Percentiles rank a stretch among this genome's conserved stretches.
These are phyloP conservation scores for Peronospora destructor DNA, from an alignment of 352 stramenopile genomes.

Conservation along the genomic window DNA sequence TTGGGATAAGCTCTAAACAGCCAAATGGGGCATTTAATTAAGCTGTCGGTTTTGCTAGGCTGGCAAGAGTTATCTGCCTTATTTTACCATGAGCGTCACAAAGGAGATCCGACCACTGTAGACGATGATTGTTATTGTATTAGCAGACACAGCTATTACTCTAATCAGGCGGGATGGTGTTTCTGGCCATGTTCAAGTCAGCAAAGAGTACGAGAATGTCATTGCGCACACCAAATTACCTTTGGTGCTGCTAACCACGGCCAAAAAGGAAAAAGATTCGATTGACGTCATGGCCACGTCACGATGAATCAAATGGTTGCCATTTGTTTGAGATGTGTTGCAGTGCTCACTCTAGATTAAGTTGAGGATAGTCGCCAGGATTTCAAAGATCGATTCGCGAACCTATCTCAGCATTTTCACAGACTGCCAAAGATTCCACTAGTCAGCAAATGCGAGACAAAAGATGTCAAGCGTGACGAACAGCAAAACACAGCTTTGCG, in stretches of 20 bases:
- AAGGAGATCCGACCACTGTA: too few species aligned
- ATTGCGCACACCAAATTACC: too few species aligned
- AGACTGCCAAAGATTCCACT: too few species aligned
- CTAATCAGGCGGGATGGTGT: conserved; percentile 39
- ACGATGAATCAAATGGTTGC: neutral
- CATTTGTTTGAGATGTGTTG: neutral
- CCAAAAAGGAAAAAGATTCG: conserved; percentile 49
- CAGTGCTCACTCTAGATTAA: conserved; percentile 33
- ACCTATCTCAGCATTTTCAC: too few species aligned
- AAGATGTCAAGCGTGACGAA: too few species aligned
- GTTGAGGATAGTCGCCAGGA: conserved; percentile 60
- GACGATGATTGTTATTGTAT: too few species aligned
- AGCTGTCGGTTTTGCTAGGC: conserved; percentile 7
- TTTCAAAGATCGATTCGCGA: conserved; percentile 49
- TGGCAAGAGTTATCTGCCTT: too few species aligned
- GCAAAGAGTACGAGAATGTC: conserved; percentile 46
- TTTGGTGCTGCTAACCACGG: conserved; percentile 41
- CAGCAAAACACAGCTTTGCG: too few species aligned
- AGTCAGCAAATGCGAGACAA: too few species aligned
- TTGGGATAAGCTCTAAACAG: conserved; percentile 8
- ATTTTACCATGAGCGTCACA: too few species aligned
- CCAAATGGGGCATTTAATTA: neutral
- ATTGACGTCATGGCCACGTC: conserved; percentile 51
- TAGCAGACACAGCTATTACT: conserved; percentile 15
- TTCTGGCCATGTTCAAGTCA: conserved; percentile 30